Evolutionary conservation across 2,329 filamentous ascomycete species (phyloP), one percentile per base, ranked within the genome.

Genomic region (Whalleya microplaca): DNA sequence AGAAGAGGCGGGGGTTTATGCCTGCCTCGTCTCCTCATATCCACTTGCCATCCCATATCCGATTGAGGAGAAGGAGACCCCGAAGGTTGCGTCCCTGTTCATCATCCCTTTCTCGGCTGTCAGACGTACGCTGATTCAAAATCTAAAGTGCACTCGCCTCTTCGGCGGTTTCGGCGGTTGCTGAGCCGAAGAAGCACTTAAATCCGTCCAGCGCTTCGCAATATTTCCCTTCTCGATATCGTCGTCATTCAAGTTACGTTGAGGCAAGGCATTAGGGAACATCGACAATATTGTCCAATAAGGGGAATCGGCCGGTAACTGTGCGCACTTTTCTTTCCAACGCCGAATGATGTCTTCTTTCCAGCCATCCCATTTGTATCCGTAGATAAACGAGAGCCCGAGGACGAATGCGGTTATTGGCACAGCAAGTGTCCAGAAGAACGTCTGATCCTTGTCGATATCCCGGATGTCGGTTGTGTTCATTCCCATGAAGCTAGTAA

Each of bases 401-500:
- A 64, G 21, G 3, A 62, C 57, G n/a, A 57, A 32, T 9, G 55
- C 48, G 2, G 56, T 63, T 14, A 53, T 52, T 9, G 58, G 59
- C 10, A 65, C 3, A 0, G 51, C 58, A n/a, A 53, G 29, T n/a
- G 56, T 45, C 58, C 55, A 65, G 42, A 60, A 65, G 2, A 61
- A 23, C 21, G 20, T 45, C 44, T 58, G 48, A 21, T 54, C 48
- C 20, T 53, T 45, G 8, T 59, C 48, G 2, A 42, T 66, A 27
- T 63, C 41, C 19, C 58, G 57, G 21, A 66, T 62, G 21, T 61
- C 55, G 2, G 51, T 47, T 10, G 55, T 62, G 55, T 63, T 66
- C 61, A 65, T 66, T 6, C 64, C 55, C 18, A 62, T 53, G 50
- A 60, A 64, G 45, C 60, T 64, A 18, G 61, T 60, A 9, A 64